Percentiles rank a stretch among this genome's conserved stretches.
Evolutionary conservation across 495 filamentous ascomycete species (phyloP).

Genomic region (Annulohypoxylon maeteangense): DNA sequence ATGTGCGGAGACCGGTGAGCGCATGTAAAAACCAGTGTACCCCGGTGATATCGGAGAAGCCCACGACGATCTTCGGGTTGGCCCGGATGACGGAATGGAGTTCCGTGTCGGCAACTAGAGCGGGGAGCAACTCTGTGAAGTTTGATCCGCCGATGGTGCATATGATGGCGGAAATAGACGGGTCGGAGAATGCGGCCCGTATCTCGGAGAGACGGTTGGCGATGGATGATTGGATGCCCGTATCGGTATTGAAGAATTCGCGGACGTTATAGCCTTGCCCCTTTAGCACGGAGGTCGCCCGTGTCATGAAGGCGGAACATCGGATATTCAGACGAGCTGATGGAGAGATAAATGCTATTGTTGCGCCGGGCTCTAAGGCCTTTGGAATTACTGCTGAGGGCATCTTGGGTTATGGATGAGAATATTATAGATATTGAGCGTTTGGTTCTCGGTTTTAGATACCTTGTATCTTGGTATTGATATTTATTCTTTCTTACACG

Average conservation of each 20-base stretch:
- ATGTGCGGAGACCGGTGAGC: constrained; percentile 49
- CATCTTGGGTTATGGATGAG: constrained; percentile 9
- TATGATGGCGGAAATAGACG: constrained; percentile 44
- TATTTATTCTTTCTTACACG: background rate
- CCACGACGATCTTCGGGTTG: constrained; percentile 51
- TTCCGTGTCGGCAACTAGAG: constrained; percentile 43
- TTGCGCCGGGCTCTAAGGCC: constrained; percentile 40
- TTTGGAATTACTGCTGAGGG: constrained; percentile 32
- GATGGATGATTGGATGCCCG: constrained; percentile 36
- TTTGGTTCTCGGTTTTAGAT: too few species aligned
- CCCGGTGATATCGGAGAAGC: constrained; percentile 52
- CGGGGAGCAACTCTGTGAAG: constrained; percentile 46
- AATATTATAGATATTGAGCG: background rate
- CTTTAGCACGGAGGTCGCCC: constrained; percentile 37
- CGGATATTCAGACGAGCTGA: constrained; percentile 43
- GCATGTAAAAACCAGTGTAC: constrained; percentile 49
- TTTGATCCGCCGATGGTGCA: constrained; percentile 46
- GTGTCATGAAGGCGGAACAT: constrained; percentile 29
- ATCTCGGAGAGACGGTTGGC: constrained; percentile 39
- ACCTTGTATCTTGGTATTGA: background rate
- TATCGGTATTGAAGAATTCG: constrained; percentile 33
- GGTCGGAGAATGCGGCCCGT: constrained; percentile 41
- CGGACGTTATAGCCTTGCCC: constrained; percentile 36
- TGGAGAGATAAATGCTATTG: constrained; percentile 48
- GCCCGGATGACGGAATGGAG: constrained; percentile 40